Evolutionary conservation across 495 filamentous ascomycete genomes (phyloP).

Genomic region (Aspergillus indologenus): DNA sequence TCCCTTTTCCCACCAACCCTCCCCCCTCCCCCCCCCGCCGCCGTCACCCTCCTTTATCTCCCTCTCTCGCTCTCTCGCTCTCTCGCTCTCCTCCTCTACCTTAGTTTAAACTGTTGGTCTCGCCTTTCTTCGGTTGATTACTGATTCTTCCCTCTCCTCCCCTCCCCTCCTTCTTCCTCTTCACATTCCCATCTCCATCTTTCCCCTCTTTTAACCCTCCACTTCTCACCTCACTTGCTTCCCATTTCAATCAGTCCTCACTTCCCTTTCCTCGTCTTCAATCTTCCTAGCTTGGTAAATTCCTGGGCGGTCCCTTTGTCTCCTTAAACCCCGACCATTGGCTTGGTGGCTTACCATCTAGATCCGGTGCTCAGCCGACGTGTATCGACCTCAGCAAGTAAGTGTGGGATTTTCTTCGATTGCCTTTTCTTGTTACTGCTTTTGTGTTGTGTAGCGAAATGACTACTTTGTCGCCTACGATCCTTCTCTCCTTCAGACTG

Average conservation of each 20-base stretch:
- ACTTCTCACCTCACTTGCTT: conserved; percentile 22
- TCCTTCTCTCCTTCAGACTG: background rate
- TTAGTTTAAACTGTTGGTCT: background rate
- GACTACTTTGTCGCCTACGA: background rate
- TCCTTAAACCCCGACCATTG: conserved; percentile 5
- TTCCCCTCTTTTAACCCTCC: conserved; percentile 16
- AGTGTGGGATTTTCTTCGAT: conserved; percentile 31
- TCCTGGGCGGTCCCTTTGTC: conserved; percentile 14
- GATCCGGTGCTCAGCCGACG: conserved; percentile 41
- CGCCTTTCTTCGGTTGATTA: background rate
- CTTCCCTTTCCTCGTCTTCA: conserved; percentile 10
- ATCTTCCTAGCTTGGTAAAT: conserved; percentile 21
- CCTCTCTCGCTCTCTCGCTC: conserved; percentile 19
- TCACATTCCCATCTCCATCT: conserved; percentile 9
- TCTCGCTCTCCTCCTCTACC: background rate
- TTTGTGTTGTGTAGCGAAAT: background rate
- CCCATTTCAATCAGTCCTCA: conserved; percentile 1
- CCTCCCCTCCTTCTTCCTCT: conserved; percentile 7
- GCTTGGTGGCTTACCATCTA: conserved; percentile 23
- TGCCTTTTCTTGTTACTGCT: conserved; percentile 6
- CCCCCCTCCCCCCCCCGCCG: conserved; percentile 22
- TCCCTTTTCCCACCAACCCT: too few relatives aligned
- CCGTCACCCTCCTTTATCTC: conserved; percentile 21
- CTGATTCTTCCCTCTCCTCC: conserved; percentile 11
- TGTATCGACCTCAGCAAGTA: conserved; percentile 55